A percentile compares a stretch with the other conserved stretches of the same genome.
Conservation (phyloP, 495 filamentous ascomycete species). For the Chaetomium fimeti region DNA sequence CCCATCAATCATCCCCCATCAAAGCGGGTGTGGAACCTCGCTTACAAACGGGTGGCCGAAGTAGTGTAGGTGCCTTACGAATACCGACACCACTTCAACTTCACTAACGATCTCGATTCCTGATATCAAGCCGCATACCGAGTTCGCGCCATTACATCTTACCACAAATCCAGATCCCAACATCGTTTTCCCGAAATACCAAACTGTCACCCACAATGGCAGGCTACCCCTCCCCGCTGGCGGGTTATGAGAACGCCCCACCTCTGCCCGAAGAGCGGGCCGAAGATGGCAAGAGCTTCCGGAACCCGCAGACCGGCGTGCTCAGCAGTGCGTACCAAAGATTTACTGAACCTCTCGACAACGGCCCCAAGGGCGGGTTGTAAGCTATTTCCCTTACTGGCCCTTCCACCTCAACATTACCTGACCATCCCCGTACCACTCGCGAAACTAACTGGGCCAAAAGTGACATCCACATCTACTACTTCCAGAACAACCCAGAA, state of each 20-base stretch:
- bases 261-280: conserved; percentile 60
- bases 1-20: neutral
- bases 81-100: too few species aligned
- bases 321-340: conserved; percentile 63
- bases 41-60: conserved; percentile 3
- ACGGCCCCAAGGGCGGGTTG: conserved; percentile 59
- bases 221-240: conserved; percentile 64
- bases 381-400: conserved; percentile 24
- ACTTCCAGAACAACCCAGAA: conserved; percentile 61
- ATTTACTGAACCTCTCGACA: conserved; percentile 64
- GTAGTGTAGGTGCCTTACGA: too few species aligned
- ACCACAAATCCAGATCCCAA: too few species aligned
- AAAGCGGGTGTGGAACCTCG: conserved; percentile 12
- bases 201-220: conserved; percentile 26
- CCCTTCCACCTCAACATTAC: neutral
- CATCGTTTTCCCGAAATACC: too few species aligned
- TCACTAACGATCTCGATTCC: neutral
- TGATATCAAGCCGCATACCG: neutral
- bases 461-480: conserved; percentile 80
- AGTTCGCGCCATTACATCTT: too few species aligned
- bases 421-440: too few species aligned
- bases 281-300: conserved; percentile 66
- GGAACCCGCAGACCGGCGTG: conserved; percentile 56
- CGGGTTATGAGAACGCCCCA: conserved; percentile 62
- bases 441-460: neutral